These are phyloP conservation scores for Dalechampia spathulata DNA, from an alignment of 441 rosid species.

Conservation along the genomic window DNA sequence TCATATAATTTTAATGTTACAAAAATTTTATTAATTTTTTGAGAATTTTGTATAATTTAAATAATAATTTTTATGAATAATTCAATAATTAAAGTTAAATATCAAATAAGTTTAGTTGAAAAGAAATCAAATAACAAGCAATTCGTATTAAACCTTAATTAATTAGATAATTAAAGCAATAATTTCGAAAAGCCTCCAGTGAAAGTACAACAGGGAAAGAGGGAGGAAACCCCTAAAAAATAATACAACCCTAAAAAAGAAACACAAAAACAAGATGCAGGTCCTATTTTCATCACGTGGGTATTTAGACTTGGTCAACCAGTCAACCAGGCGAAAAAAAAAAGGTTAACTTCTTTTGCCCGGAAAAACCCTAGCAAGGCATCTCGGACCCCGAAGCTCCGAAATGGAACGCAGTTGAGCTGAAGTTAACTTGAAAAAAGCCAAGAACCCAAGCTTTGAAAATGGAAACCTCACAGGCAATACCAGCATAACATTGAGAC, in stretches of 20 bases:
- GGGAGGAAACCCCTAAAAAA: background rate
- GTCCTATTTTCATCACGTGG: conserved; percentile 1
- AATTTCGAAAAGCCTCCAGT: background rate
- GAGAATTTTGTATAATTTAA: too few relatives aligned
- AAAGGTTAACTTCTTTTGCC: background rate
- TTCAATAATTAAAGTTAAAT: background rate
- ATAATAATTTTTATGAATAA: too few relatives aligned
- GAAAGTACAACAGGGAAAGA: background rate
- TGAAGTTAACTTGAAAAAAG: too few relatives aligned
- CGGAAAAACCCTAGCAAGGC: background rate
- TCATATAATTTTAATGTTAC: too few relatives aligned
- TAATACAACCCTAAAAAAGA: background rate
- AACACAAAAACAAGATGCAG: background rate
- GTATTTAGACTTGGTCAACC: conserved; percentile 3
- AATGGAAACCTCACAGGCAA: background rate
- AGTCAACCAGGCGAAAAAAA: conserved; percentile 7
- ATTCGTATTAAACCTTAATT: background rate
- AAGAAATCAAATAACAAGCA: background rate
- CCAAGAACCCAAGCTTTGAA: background rate
- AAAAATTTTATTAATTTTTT: too few relatives aligned
- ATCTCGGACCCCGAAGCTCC: too few relatives aligned
- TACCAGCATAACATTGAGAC: too few relatives aligned
- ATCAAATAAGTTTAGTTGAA: background rate
- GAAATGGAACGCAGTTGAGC: too few relatives aligned
- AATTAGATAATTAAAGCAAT: background rate